Base-by-base conservation (phyloP, 208 protist genomes). In the Wallacemonas sp. region DNA sequence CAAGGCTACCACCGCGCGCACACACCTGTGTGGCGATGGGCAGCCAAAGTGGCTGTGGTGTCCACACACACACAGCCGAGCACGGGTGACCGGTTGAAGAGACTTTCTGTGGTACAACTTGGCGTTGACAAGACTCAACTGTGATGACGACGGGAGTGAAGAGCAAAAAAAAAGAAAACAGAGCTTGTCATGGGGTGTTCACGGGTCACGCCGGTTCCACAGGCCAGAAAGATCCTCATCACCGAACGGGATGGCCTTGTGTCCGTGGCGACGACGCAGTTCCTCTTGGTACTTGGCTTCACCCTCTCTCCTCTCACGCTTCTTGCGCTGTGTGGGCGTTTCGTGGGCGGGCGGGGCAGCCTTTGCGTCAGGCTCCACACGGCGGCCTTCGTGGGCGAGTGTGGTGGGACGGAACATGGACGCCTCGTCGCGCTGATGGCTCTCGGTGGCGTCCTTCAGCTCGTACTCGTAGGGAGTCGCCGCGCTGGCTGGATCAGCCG, bases 201-300 rank as follows among this genome's bases (percentile, higher is more conserved):
- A n/a, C n/a, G n/a, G n/a, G n/a, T 79, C 79, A 34, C 78, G 69
- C 6, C 63, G 50, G 32, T 81, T 76, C 89, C 89, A 94, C 48
- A 92, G 62, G 34, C 83, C 89, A 3, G 64, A 45, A 15, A 94
- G 73, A 38, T 92, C 85, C 19, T 78, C 69, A 37, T 94, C 89
- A 26, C 76, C 81, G 60, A 94, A 94, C 30, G 84, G 85, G 15
- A 78, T 68, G 8, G 85, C 89, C 37, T 87, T 86, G 38, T 83
- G 53, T 0, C 84, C 84, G 57, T 93, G 89, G 19, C 84, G 81
- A 2, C 78, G 82, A n/a, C 89, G 85, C 41, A 92, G 70, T 17
- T 83, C 78, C 38, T 80, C 76, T 42, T 93, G 86, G 57, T 90
- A 89, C 61, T 85, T 81, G 13, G 62, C 80, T 73, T 93, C 82